Evolutionary conservation across 441 rosid species (phyloP).

Genomic region (Theobroma grandiflorum): DNA sequence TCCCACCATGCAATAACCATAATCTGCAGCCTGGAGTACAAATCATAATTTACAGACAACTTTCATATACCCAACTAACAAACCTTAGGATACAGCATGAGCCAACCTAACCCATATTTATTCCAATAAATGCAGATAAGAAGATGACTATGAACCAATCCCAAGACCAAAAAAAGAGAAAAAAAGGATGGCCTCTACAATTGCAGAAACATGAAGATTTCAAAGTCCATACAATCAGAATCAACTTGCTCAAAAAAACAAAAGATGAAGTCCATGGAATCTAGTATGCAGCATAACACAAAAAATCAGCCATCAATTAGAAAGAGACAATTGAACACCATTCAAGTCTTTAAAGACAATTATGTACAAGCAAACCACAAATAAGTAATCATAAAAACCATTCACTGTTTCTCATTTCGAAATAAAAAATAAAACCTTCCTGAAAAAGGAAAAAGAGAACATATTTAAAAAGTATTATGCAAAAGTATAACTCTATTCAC

Average conservation of each 20-base stretch:
- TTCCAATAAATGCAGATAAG: background rate
- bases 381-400: background rate
- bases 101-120: constrained; percentile 1
- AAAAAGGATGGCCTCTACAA: background rate
- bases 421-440: background rate
- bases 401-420: background rate
- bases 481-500: background rate
- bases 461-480: background rate
- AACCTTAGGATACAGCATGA: constrained; percentile 10
- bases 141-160: background rate
- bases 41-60: no score
- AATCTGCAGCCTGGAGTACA: background rate
- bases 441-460: background rate
- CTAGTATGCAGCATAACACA: background rate
- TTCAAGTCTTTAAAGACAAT: background rate
- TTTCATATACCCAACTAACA: background rate
- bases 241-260: background rate
- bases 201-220: background rate
- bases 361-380: constrained; percentile 5
- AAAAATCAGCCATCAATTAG: constrained; percentile 3
- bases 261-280: no score
- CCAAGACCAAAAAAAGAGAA: background rate
- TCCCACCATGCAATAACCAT: background rate
- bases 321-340: background rate
- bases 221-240: background rate